Percentiles rank a stretch among this genome's conserved stretches.
These are phyloP conservation scores for Platismatia glauca DNA, from an alignment of 495 filamentous ascomycete species.

Conservation along the genomic window DNA sequence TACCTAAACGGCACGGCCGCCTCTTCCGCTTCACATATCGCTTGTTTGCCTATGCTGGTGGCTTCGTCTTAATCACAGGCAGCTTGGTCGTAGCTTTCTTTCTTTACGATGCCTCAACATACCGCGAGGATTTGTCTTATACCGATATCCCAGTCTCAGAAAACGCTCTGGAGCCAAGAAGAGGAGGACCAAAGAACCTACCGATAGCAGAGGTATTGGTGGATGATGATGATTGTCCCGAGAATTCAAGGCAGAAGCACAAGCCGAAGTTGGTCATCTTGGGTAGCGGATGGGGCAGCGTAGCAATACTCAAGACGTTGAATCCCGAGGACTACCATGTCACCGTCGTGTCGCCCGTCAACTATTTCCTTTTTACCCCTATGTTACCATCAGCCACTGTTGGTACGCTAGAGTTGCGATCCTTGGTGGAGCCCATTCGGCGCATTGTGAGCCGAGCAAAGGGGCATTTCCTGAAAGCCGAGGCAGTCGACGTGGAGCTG, in stretches of 20 bases:
- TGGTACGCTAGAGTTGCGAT: slow-evolving; percentile 83
- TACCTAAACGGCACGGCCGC: slow-evolving; percentile 20
- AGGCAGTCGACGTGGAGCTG: slow-evolving; percentile 82
- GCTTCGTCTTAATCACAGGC: slow-evolving; percentile 47
- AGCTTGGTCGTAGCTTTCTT: slow-evolving; percentile 71
- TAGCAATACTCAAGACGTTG: slow-evolving; percentile 83
- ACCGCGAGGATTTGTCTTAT: slow-evolving; percentile 54
- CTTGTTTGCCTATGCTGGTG: slow-evolving; percentile 47
- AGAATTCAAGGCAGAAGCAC: slow-evolving; percentile 58
- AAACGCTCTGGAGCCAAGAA: slow-evolving; percentile 67
- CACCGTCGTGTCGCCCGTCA: slow-evolving; percentile 85
- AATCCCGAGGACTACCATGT: slow-evolving; percentile 88
- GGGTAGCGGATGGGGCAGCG: slow-evolving; percentile 91
- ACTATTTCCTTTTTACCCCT: slow-evolving; percentile 96
- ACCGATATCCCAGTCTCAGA: slow-evolving; percentile 75
- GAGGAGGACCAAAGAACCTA: slow-evolving; percentile 91
- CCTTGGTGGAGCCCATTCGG: slow-evolving; percentile 85
- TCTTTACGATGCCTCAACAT: slow-evolving; percentile 88
- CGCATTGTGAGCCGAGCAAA: slow-evolving; percentile 65
- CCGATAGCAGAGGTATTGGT: slow-evolving; percentile 81
- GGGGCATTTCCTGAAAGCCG: slow-evolving; percentile 84
- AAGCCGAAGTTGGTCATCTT: slow-evolving; percentile 90
- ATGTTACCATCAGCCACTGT: slow-evolving; percentile 97
- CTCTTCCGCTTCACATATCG: slow-evolving; percentile 38
- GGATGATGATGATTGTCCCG: slow-evolving; percentile 72